Evolutionary conservation across 192 early-diverging fungal species (phyloP), one percentile per base, ranked within the genome.

Genomic region (Coemansia asiatica): DNA sequence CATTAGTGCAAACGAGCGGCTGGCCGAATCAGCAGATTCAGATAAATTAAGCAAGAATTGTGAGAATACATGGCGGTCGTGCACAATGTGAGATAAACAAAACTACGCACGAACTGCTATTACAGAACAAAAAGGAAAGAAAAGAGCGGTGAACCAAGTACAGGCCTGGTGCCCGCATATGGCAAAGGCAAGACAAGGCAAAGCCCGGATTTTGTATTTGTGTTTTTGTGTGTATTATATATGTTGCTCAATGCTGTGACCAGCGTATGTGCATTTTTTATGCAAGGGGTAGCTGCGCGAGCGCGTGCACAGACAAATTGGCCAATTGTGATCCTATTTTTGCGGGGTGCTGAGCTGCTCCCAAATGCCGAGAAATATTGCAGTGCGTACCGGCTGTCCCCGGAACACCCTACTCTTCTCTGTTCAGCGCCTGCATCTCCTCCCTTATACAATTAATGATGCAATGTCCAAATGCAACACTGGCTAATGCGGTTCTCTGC

Each of bases 231-330:
- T 21, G 49, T 6, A 26, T 51, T 51, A 21, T 26, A 13, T 44
- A 12, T 44, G 53, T 55, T 28, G 13, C 27, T 29, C 50, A 3
- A 5, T 1, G 8, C 26, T 53, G 50, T 53, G 50, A 55, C 27
- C 25, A 55, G 8, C 25, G 25, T 27, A 28, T 55, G 29, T 28
- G 25, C 27, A 29, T 55, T 55, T 29, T 53, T 53, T 29, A 55
- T 55, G 53, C 53, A 55, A 55, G 53, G 53, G 53, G 53, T 55
- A 55, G 53, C 25, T 55, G 53, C 53, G 53, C 26, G 53, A 27
- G 53, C 53, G 53, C 53, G 53, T 55, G 53, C 53, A 55, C 53
- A 21, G 53, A 27, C 25, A 55, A 55, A 28, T 28, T 44, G 15
- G 40, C 40, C 10, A 5, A 13, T 44, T 44, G 40, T 44, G 40